Percentiles rank a stretch among this genome's conserved stretches.
Evolutionary conservation across 2,329 filamentous ascomycete species (phyloP).

Genomic region (Microdochium bolleyi): DNA sequence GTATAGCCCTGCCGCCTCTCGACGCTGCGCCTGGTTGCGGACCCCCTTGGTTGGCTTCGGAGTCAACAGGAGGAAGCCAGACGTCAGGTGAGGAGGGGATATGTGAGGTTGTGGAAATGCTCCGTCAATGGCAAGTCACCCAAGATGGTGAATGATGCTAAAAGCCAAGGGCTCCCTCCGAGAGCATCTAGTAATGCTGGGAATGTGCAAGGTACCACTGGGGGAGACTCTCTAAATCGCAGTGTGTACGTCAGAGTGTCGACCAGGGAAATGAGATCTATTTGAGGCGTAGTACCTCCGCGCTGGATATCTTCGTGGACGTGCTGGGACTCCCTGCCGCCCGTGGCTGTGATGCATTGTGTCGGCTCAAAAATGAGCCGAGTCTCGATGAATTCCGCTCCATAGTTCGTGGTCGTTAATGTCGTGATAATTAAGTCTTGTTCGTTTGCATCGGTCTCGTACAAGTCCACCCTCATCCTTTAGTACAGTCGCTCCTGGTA

Average conservation of each 20-base stretch:
- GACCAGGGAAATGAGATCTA: too few relatives aligned
- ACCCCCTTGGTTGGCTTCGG: background rate
- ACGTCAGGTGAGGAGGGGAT: background rate
- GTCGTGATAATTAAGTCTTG: background rate
- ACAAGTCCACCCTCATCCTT: slow-evolving; percentile 3
- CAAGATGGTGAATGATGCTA: too few relatives aligned
- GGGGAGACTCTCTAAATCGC: too few relatives aligned
- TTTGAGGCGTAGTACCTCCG: too few relatives aligned
- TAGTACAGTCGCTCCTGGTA: slow-evolving; percentile 33
- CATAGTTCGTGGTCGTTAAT: background rate
- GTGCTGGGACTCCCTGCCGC: background rate
- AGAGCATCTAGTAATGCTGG: too few relatives aligned
- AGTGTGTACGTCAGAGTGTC: too few relatives aligned
- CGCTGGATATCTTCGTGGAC: background rate
- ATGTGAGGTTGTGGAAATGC: too few relatives aligned
- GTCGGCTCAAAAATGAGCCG: background rate
- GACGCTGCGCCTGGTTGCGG: background rate
- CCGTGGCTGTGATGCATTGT: background rate
- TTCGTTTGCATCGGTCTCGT: background rate
- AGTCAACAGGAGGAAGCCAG: background rate
- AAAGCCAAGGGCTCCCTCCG: too few relatives aligned
- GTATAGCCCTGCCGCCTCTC: background rate
- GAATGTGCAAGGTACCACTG: too few relatives aligned
- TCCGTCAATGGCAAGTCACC: too few relatives aligned
- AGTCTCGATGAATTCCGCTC: background rate